Evolutionary conservation across 306 rosid genomes (phyloP).

Genomic region (Carpinus fangiana): DNA sequence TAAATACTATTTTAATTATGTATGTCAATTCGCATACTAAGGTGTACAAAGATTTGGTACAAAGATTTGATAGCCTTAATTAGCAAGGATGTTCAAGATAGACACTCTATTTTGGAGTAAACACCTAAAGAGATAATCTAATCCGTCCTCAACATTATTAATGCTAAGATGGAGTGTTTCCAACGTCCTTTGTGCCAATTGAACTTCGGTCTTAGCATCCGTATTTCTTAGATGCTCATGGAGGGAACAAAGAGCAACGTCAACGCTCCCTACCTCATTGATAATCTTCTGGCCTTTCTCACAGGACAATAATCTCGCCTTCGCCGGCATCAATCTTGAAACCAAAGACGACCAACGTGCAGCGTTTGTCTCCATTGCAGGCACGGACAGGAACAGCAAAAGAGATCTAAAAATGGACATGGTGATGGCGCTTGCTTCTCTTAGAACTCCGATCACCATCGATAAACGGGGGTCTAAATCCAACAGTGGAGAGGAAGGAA

Average conservation of each 20-base stretch:
- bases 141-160: constrained; percentile 50
- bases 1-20: not conserved
- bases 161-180: constrained; percentile 42
- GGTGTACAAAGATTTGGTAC: constrained; percentile 24
- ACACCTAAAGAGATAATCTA: constrained; percentile 63
- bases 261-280: constrained; percentile 49
- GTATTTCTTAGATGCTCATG: constrained; percentile 28
- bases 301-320: constrained; percentile 27
- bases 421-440: constrained; percentile 51
- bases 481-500: constrained; percentile 15
- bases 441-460: constrained; percentile 41
- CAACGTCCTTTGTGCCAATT: constrained; percentile 45
- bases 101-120: constrained; percentile 73
- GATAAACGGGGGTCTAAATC: constrained; percentile 39
- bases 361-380: constrained; percentile 42
- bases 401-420: constrained; percentile 47
- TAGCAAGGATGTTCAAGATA: constrained; percentile 59
- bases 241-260: constrained; percentile 45
- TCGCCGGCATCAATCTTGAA: constrained; percentile 44
- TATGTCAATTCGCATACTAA: not conserved
- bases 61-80: constrained; percentile 22
- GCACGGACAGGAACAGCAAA: constrained; percentile 48
- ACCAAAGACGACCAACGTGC: constrained; percentile 40
- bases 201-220: constrained; percentile 41
- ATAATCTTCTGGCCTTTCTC: constrained; percentile 43